A percentile compares a stretch with the other conserved stretches of the same genome.
Evolutionary conservation across 495 filamentous ascomycete genomes (phyloP).

Genomic region (Lophiostoma macrostomum): DNA sequence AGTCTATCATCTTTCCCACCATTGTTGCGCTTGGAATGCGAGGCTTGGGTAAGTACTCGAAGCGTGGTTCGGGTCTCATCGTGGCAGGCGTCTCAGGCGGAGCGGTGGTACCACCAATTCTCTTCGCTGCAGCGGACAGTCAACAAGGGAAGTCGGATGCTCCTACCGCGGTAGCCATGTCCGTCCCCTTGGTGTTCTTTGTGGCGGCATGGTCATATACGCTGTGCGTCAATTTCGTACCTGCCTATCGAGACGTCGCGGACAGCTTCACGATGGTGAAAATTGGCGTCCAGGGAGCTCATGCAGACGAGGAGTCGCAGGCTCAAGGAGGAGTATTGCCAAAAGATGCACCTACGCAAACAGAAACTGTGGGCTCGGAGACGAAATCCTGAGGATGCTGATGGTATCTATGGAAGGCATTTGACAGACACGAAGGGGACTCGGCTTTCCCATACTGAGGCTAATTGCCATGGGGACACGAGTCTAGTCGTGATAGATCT

Average conservation of each 20-base stretch:
- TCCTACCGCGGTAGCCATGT: slow-evolving; percentile 52
- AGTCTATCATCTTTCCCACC: slow-evolving; percentile 61
- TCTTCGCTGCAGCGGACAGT: slow-evolving; percentile 50
- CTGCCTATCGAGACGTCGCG: slow-evolving; percentile 55
- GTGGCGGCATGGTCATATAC: slow-evolving; percentile 59
- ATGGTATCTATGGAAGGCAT: too few relatives aligned
- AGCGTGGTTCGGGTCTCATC: slow-evolving; percentile 56
- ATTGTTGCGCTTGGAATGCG: slow-evolving; percentile 61
- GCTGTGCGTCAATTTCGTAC: slow-evolving; percentile 61
- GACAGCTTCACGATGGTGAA: slow-evolving; percentile 57
- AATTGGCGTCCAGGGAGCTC: slow-evolving; percentile 47
- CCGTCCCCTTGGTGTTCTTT: slow-evolving; percentile 58
- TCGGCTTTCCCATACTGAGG: too few relatives aligned
- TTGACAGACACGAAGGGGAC: too few relatives aligned
- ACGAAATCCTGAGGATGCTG: too few relatives aligned
- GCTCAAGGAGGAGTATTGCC: neutral
- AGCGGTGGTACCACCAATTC: slow-evolving; percentile 49
- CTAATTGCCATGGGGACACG: too few relatives aligned
- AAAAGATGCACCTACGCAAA: too few relatives aligned
- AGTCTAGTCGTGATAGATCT: too few relatives aligned
- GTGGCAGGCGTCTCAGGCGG: slow-evolving; percentile 58
- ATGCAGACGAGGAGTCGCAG: slow-evolving; percentile 32
- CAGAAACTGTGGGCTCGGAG: too few relatives aligned
- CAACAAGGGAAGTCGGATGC: neutral
- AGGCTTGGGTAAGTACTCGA: slow-evolving; percentile 58